Evolutionary conservation across 2,329 filamentous ascomycete species (phyloP), one percentile per base, ranked within the genome.

Genomic region (Nemania serpens): DNA sequence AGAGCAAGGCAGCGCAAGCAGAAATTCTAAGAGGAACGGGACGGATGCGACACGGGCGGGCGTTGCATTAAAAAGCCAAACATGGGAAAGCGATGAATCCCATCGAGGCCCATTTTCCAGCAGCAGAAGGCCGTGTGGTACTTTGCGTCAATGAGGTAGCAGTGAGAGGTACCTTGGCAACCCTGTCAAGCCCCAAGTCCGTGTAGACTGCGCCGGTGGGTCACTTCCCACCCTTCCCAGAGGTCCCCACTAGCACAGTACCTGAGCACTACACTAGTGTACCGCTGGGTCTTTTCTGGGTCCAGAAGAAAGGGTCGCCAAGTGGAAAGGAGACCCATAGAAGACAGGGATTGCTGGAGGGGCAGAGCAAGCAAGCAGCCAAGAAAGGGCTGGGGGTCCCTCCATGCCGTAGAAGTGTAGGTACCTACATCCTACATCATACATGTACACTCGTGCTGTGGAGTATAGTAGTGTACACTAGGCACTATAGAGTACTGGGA

Each of bases 11-110:
- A 48, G 42, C 43, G 43, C 58, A 42, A 36, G n/a, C 20, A 36
- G 29, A 33, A 57, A 13, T 39, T 64, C 60, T 49, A 55, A 66
- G 66, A 66, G 65, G 63, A 47, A 59, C 12, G 37, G 61, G 49
- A 41, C n/a, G 39, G 55, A 63, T 63, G 58, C 58, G 63, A 63
- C 63, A 57, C 52, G 63, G 64, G 67, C 61, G 64, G 67, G 65
- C 57, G 66, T 66, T 58, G 65, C 61, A 68, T 71, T 69, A 68
- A 66, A 68, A 68, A 68, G 62, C 42, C 66, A 65, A 70, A 70
- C 64, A 73, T 72, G 71, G 71, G 71, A 72, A 73, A 73, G 67
- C 66, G 62, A 70, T 64, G 65, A 71, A 71, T 72, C 71, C 71
- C 70, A 72, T 72, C 64, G 64, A 66, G 58, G 61, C 59, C 65